Evolutionary conservation across 2,329 filamentous ascomycete genomes (phyloP).

Genomic region (Sphaerulina musiva): DNA sequence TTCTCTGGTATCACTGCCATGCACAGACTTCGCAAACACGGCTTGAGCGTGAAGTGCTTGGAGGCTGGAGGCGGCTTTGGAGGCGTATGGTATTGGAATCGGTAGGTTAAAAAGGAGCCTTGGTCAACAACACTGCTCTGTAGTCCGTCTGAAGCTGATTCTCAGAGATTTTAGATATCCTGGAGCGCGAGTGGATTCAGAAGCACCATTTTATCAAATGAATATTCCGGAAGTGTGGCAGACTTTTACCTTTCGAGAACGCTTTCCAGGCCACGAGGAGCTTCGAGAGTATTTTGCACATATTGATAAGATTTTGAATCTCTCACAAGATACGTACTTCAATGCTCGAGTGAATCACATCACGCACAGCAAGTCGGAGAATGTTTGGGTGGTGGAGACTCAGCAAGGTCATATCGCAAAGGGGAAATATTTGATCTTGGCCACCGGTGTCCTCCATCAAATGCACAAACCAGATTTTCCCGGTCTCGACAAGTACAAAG

Average conservation of each 20-base stretch:
- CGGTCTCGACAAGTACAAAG: slow-evolving; percentile 36
- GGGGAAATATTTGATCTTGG: slow-evolving; percentile 35
- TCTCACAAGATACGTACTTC: slow-evolving; percentile 54
- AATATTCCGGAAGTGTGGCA: slow-evolving; percentile 42
- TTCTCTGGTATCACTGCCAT: slow-evolving; percentile 39
- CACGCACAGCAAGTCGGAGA: slow-evolving; percentile 44
- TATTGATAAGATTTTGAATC: slow-evolving; percentile 49
- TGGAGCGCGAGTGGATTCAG: slow-evolving; percentile 45
- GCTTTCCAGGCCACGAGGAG: slow-evolving; percentile 35
- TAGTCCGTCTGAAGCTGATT: too few species aligned
- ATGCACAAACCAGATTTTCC: slow-evolving; percentile 36
- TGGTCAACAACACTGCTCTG: too few species aligned
- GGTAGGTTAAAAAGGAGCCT: slow-evolving; percentile 19
- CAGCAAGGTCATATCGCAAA: slow-evolving; percentile 38
- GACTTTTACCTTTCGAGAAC: slow-evolving; percentile 49
- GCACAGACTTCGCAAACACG: slow-evolving; percentile 31
- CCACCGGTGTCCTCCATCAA: slow-evolving; percentile 35
- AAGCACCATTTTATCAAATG: slow-evolving; percentile 44
- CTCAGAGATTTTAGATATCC: slow-evolving; percentile 25
- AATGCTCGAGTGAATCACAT: slow-evolving; percentile 51
- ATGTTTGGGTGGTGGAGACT: slow-evolving; percentile 48
- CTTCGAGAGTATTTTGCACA: slow-evolving; percentile 55
- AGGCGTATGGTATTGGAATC: slow-evolving; percentile 37
- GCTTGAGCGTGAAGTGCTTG: slow-evolving; percentile 32
- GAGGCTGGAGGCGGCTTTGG: slow-evolving; percentile 35